Conservation (phyloP, 1,139 yeast genomes). For the Suhomyces bribrorum region DNA sequence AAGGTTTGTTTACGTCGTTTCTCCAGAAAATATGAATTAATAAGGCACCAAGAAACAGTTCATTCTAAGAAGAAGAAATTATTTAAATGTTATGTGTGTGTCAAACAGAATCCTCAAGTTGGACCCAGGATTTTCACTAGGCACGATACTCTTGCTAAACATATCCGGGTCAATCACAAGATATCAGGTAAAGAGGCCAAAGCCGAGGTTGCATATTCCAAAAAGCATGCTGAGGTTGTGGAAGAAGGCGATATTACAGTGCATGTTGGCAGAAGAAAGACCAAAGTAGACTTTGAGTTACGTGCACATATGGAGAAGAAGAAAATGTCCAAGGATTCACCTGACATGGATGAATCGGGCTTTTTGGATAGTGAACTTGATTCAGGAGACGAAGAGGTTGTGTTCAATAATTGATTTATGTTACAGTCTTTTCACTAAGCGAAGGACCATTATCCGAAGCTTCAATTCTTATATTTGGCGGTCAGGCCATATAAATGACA, state of each 20-base stretch:
- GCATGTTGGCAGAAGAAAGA: constrained; percentile 50
- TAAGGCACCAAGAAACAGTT: constrained; percentile 94
- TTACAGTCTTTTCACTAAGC: not conserved
- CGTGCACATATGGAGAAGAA: constrained; percentile 50
- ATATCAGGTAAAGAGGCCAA: constrained; percentile 67
- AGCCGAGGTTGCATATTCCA: constrained; percentile 51
- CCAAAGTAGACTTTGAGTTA: constrained; percentile 50
- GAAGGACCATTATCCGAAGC: not conserved
- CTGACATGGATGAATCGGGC: constrained; percentile 20
- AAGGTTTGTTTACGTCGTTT: constrained; percentile 77
- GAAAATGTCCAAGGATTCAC: constrained; percentile 22
- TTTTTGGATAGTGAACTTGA: constrained; percentile 23
- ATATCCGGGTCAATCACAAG: constrained; percentile 85
- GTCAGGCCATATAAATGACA: not conserved
- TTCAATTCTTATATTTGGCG: not conserved
- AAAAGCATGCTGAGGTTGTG: constrained; percentile 48
- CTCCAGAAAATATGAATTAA: constrained; percentile 90
- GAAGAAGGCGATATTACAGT: constrained; percentile 49
- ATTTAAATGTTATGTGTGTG: constrained; percentile 85
- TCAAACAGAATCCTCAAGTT: constrained; percentile 53
- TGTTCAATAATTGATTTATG: constrained; percentile 10
- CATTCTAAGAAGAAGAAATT: constrained; percentile 87
- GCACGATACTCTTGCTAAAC: constrained; percentile 93
- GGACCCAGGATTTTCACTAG: constrained; percentile 81
- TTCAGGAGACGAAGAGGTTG: constrained; percentile 30